phyloP scores from a whole-genome alignment of 2,329 filamentous ascomycete genomes.

The Tolypocladium inflatum region DNA sequence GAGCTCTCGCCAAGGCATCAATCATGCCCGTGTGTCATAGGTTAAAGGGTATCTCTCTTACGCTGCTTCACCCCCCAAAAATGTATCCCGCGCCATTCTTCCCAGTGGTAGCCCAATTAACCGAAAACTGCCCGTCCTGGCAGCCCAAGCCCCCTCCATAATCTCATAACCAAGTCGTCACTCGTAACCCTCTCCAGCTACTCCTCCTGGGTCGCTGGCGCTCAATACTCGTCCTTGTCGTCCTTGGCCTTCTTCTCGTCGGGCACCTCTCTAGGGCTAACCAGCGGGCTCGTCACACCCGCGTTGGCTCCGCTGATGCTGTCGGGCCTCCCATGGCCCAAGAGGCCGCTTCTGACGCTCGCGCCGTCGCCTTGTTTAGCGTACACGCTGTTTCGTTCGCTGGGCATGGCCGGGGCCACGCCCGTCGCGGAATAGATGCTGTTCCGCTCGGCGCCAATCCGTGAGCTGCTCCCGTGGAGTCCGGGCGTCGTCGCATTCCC shows the following conservation, averaged over 20 bases:
- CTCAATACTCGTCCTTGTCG: slow-evolving; percentile 15
- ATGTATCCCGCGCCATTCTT: neutral
- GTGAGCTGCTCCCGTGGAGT: slow-evolving; percentile 41
- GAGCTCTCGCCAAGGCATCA: neutral
- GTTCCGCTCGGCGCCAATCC: slow-evolving; percentile 50
- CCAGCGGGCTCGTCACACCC: slow-evolving; percentile 51
- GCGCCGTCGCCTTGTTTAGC: slow-evolving; percentile 61
- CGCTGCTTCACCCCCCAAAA: neutral
- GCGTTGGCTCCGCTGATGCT: slow-evolving; percentile 72
- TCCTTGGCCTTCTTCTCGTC: slow-evolving; percentile 23
- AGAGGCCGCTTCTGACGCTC: slow-evolving; percentile 67
- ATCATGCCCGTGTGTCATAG: neutral
- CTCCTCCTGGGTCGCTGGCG: neutral
- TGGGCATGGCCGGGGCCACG: slow-evolving; percentile 52
- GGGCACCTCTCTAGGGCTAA: slow-evolving; percentile 41
- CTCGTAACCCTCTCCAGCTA: neutral
- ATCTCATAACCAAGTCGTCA: neutral
- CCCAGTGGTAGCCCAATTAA: neutral
- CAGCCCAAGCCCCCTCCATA: neutral
- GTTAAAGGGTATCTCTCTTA: slow-evolving; percentile 1
- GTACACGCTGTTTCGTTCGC: slow-evolving; percentile 77
- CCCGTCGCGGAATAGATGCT: slow-evolving; percentile 76
- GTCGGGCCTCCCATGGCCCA: slow-evolving; percentile 72
- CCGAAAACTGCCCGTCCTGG: neutral
- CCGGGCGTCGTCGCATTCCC: slow-evolving; percentile 36